Base-by-base conservation (phyloP, 2,329 filamentous ascomycete species). In the Clonostachys chloroleuca region DNA sequence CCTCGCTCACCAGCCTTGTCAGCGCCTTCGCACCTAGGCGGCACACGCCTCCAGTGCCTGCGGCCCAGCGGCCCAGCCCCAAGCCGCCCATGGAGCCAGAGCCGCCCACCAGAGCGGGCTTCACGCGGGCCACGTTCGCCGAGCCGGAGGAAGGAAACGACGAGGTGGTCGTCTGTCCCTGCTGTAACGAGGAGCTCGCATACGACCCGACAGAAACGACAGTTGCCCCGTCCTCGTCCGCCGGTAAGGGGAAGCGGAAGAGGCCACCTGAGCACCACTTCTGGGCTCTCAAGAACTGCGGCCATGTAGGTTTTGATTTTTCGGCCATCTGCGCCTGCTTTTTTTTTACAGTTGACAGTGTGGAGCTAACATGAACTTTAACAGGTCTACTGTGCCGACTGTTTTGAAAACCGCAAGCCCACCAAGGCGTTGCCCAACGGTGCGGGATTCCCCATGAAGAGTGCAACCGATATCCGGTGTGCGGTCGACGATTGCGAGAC, bases 231-330 rank as follows among this genome's bases (percentile, higher is more conserved):
- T 39, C 48, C 5, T 49, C 46, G 40, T 42, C 42, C 14, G 4
- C 42, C 5, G 17, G 20, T n/a, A 18, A 10, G 16, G 40, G 16
- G 9, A 75, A 69, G 37, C 68, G 45, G 43, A 83, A 77, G 57
- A 56, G 63, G 34, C 70, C 75, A 17, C 66, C 72, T 7, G 91
- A 95, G 66, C 84, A 89, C 60, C 87, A 96, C 58, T 92, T 97
- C 52, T 97, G 92, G 91, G 86, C 94, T 1, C 77, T 94, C 35
- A 96, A 92, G 66, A 78, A 78, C 45, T 99, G 94, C 63, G 94
- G 94, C 53, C 94, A 99, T 70, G 94, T 97, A 78, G 60, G 75
- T 64, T 20, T 39, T 30, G 8, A 30, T 30, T 30, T 4, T 30
- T 8, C n/a, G 24, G 9, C 9, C 24, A 10, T 10, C 24, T 30